phyloP scores from a whole-genome alignment of 139 green algal species.

The Micractinium conductrix region DNA sequence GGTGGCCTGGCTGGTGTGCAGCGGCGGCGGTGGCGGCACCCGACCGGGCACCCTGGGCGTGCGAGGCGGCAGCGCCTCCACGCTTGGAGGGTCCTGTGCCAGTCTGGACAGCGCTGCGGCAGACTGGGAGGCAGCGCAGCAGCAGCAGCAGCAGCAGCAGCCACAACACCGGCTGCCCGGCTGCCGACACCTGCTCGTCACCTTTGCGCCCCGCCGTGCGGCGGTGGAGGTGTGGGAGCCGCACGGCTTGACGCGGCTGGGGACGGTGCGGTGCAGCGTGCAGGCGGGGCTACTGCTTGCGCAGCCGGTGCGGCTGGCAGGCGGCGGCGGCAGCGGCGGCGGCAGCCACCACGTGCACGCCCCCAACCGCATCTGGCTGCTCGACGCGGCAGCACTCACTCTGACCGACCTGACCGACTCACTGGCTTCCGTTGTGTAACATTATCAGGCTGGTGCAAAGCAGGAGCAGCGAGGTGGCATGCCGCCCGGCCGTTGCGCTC shows the following conservation, averaged over 20 bases:
- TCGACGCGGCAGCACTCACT: not conserved
- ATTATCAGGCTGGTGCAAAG: too few species aligned
- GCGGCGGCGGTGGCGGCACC: not conserved
- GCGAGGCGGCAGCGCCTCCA: conserved; percentile 10
- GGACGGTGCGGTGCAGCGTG: not conserved
- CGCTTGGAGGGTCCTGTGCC: not conserved
- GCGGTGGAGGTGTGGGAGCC: conserved; percentile 59
- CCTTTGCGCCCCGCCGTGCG: conserved; percentile 59
- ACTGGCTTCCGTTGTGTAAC: not conserved
- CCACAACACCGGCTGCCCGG: not conserved
- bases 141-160: not conserved
- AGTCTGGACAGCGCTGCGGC: conserved; percentile 7
- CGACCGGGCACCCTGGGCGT: not conserved
- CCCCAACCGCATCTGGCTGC: conserved; percentile 9
- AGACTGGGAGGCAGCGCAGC: not conserved
- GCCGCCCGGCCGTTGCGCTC: too few species aligned
- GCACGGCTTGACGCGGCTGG: not conserved
- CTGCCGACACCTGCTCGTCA: conserved; percentile 45
- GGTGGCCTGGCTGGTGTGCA: conserved; percentile 61
- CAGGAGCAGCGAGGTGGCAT: too few species aligned
- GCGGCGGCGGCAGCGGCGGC: not conserved
- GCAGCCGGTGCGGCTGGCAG: conserved; percentile 6
- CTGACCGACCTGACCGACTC: not conserved
- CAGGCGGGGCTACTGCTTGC: conserved; percentile 23
- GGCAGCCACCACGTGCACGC: not conserved